These are phyloP conservation scores for Achaetomium macrosporum DNA, from an alignment of 2,329 filamentous ascomycete genomes.

Conservation along the genomic window DNA sequence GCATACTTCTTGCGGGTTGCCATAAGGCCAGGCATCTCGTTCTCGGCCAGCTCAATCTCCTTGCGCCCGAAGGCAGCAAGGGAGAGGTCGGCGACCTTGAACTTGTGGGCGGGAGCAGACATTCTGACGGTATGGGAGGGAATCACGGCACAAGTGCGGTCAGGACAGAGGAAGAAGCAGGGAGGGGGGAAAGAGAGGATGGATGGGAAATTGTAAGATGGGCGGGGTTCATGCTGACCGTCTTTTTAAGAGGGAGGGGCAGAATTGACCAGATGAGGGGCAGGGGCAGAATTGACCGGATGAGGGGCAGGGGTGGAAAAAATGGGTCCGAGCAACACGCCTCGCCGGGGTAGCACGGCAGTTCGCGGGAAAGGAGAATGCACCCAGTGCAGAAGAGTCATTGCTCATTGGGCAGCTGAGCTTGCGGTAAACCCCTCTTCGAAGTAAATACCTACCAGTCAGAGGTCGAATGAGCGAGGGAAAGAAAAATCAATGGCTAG, in stretches of 20 bases:
- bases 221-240: constrained; percentile 12
- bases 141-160: neutral
- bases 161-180: neutral
- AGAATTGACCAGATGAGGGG: constrained; percentile 14
- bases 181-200: constrained; percentile 2
- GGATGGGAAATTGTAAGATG: constrained; percentile 13
- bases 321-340: constrained; percentile 4
- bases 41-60: constrained; percentile 97
- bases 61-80: constrained; percentile 97
- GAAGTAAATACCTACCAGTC: too few relatives aligned
- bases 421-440: too few relatives aligned
- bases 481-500: too few relatives aligned
- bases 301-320: constrained; percentile 4
- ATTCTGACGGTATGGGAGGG: constrained; percentile 36
- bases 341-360: neutral
- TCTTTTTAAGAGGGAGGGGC: constrained; percentile 14
- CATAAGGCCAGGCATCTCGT: constrained; percentile 98
- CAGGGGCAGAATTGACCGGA: constrained; percentile 19
- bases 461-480: too few relatives aligned
- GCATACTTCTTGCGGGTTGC: constrained; percentile 89
- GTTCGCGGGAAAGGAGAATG: neutral
- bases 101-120: constrained; percentile 81
- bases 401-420: too few relatives aligned
- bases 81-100: constrained; percentile 98
- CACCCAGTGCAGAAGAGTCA: too few relatives aligned